These are phyloP conservation scores for Trichosporon inkin DNA, from an alignment of 1,284 basidiomycete species.

Conservation along the genomic window DNA sequence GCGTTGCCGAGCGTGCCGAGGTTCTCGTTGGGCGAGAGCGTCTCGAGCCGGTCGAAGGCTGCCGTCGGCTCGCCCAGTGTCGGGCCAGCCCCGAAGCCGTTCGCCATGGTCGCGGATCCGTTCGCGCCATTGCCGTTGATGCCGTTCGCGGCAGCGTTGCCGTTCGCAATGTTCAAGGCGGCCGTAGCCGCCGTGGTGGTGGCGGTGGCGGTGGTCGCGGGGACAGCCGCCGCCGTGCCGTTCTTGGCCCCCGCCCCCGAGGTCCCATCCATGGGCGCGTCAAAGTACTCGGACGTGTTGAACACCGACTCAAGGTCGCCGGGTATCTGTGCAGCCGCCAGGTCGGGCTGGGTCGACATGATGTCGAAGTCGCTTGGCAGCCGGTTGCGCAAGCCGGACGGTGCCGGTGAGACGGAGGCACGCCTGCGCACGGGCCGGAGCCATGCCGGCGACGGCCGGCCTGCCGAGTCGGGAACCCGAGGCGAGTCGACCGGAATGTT, in stretches of 20 bases:
- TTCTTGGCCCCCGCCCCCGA: constrained; percentile 14
- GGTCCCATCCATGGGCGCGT: constrained; percentile 28
- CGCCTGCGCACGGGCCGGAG: constrained; percentile 73
- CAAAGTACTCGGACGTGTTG: constrained; percentile 47
- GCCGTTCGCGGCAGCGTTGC: constrained; percentile 1
- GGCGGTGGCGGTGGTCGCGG: neutral
- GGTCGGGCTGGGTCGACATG: constrained; percentile 28
- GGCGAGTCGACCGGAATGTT: constrained; percentile 74
- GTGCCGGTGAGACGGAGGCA: constrained; percentile 41
- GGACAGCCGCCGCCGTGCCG: neutral
- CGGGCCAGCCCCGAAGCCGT: constrained; percentile 10
- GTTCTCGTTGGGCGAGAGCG: constrained; percentile 32
- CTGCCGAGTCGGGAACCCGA: constrained; percentile 53
- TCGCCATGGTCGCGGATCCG: neutral
- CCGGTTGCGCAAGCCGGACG: constrained; percentile 48
- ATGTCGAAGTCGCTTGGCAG: constrained; percentile 40
- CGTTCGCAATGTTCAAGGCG: neutral
- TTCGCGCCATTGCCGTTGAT: neutral
- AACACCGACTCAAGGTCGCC: constrained; percentile 44
- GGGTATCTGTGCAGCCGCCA: constrained; percentile 17
- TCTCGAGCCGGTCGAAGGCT: constrained; percentile 35
- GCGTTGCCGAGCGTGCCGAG: constrained; percentile 15
- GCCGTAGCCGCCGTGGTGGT: neutral
- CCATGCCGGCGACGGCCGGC: constrained; percentile 69
- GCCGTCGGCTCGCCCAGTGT: constrained; percentile 34